Evolutionary conservation across 176 grass and related monocot genomes (phyloP), one percentile per base, ranked within the genome.

Genomic region (Avena atlantica): DNA sequence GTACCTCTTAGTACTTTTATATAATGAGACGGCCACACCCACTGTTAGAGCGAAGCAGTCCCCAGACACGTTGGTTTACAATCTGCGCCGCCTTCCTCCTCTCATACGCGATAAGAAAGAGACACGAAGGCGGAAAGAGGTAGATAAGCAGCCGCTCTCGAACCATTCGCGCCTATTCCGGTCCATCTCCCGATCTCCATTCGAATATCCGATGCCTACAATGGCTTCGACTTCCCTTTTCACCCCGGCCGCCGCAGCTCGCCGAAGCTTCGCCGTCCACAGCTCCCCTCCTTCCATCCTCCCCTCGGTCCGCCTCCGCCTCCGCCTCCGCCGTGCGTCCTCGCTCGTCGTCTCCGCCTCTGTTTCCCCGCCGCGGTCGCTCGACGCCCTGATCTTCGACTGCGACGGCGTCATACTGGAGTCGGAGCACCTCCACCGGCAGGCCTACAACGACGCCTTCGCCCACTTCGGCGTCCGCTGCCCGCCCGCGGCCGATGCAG

Each of bases 371-470:
- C 78, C 55, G 21, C 89, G 20, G 55, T 58, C 88, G 17, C 90
- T 98, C 29, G 84, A 98, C 21, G 92, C 93, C 13, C 91, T 98
- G 27, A 94, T 98, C 86, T 98, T 98, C 63, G 96, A 98, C 61
- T 98, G 96, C 84, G 96, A 98, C 50, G 93, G 93, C 78, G 96
- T 98, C 50, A 96, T 96, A 76, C 90, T 98, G 57, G 93, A 98
- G 67, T 98, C 96, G 25, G 96, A 98, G 92, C 63, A 98, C 90
- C 96, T 98, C 85, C 96, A 98, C 78, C 92, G 87, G 56, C 92
- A 91, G 87, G 96, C 96, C 24, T 98, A 98, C 92, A 98, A 98
- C 76, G 92, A 98, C 27, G 92, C 96, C 27, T 98, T 98, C 87
- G 85, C 84, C 2, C 90, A 96, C 75, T 98, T 98, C 77, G 83